Evolutionary conservation across 2,329 filamentous ascomycete species (phyloP), one percentile per base, ranked within the genome.

Genomic region (Canariomyces notabilis): DNA sequence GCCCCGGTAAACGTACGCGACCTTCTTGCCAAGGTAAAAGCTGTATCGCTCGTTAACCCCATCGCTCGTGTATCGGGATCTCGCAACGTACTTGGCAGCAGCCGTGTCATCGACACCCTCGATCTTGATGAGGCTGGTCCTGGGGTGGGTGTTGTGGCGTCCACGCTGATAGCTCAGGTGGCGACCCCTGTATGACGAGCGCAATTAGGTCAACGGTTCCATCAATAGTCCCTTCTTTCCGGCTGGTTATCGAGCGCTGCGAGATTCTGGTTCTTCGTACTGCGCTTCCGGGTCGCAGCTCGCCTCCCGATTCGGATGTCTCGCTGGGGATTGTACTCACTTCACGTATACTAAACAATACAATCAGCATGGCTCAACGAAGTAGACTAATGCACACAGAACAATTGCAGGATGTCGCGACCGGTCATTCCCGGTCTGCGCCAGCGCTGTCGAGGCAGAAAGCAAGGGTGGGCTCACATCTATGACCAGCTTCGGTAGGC

Each of bases 11-110:
- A 98, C 89, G 75, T 89, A 98, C 71, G 93, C 93, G 71, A 97
- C 83, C 79, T 90, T 90, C 87, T 98, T 98, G 77, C 93, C 93
- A 61, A 89, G 79, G 80, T 98, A 98, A 87, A 96, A 96, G 76
- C 77, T 80, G 61, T 49, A 51, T 53, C 40, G 37, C 46, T 31
- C 22, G 51, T 65, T 55, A 64, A 60, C 44, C 38, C 49, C 31
- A 44, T 26, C 42, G 23, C 40, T 36, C 31, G 15, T 14, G 15
- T 12, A 19, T 39, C 20, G 4, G 51, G 18, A 15, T 53, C 18
- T 29, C 31, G 15, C 33, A 54, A 77, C 81, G 60, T 85, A 90
- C 83, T 84, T 87, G 74, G 93, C 91, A 69, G 85, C 88, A 66
- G 87, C 79, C 67, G 86, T 82, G 79, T 87, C 82, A 66, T 95